Percentiles rank a stretch among this genome's conserved stretches.
Conservation (phyloP, 2,329 filamentous ascomycete species). For the Aspergillus quadrilineatus region DNA sequence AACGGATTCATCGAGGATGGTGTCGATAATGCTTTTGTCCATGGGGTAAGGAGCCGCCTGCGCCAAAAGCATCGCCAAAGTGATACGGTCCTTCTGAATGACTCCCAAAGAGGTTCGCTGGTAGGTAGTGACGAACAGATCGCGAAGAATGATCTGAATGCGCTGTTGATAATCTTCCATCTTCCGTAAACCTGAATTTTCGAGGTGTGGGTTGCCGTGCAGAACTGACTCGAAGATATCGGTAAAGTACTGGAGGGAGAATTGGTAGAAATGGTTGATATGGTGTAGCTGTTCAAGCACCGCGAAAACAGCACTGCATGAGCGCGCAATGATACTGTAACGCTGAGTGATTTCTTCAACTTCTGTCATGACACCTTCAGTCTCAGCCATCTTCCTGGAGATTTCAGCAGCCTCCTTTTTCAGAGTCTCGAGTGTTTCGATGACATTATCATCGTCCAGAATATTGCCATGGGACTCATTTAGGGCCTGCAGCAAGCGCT, state of each 20-base stretch:
- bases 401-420: conserved; percentile 98
- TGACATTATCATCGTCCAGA: conserved; percentile 95
- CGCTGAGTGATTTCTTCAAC: conserved; percentile 94
- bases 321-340: conserved; percentile 88
- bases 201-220: conserved; percentile 72
- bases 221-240: conserved; percentile 96
- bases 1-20: conserved; percentile 75
- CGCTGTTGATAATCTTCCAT: conserved; percentile 75
- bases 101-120: conserved; percentile 90
- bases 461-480: conserved; percentile 98
- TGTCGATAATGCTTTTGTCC: conserved; percentile 85
- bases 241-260: conserved; percentile 96
- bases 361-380: conserved; percentile 96
- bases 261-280: conserved; percentile 99
- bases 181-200: conserved; percentile 34
- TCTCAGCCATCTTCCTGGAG: conserved; percentile 91
- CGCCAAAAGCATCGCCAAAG: conserved; percentile 88
- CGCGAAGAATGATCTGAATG: conserved; percentile 84
- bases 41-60: conserved; percentile 96
- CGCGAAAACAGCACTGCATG: conserved; percentile 96
- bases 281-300: conserved; percentile 96
- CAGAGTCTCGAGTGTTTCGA: conserved; percentile 93
- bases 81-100: conserved; percentile 90
- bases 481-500: conserved; percentile 86
- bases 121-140: conserved; percentile 88